phyloP scores from a whole-genome alignment of 1,284 basidiomycete species.

The Vanrija sp. region DNA sequence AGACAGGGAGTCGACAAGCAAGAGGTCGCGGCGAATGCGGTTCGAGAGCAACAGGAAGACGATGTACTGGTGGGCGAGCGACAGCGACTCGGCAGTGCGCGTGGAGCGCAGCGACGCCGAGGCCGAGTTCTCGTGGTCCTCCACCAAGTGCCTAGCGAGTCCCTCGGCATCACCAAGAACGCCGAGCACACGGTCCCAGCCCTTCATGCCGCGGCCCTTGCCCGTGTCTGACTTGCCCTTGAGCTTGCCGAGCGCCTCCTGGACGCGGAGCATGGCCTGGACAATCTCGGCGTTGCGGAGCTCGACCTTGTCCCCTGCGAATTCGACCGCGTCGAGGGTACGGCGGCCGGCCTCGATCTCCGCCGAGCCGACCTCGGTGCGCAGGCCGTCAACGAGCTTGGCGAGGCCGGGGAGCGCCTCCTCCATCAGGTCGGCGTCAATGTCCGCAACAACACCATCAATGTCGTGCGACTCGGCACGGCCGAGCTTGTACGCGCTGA shows the following conservation, averaged over 20 bases:
- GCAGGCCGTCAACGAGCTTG: slow-evolving; percentile 29
- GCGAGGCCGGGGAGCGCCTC: slow-evolving; percentile 39
- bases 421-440: slow-evolving; percentile 62
- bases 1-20: slow-evolving; percentile 66
- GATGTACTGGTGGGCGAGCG: slow-evolving; percentile 79
- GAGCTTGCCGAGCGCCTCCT: slow-evolving; percentile 63
- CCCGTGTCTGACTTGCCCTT: slow-evolving; percentile 49
- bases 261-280: slow-evolving; percentile 76
- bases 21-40: slow-evolving; percentile 80
- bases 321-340: slow-evolving; percentile 61
- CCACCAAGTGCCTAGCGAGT: slow-evolving; percentile 69
- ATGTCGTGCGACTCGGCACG: slow-evolving; percentile 71
- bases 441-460: slow-evolving; percentile 69
- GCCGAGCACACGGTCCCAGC: slow-evolving; percentile 76
- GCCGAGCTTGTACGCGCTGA: slow-evolving; percentile 81
- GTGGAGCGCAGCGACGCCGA: slow-evolving; percentile 36
- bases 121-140: slow-evolving; percentile 61
- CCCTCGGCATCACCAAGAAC: slow-evolving; percentile 84
- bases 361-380: slow-evolving; percentile 49
- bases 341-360: slow-evolving; percentile 54
- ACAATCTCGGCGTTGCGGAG: slow-evolving; percentile 89
- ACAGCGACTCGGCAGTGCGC: slow-evolving; percentile 50
- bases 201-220: slow-evolving; percentile 46
- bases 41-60: slow-evolving; percentile 78
- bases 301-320: slow-evolving; percentile 80